Conservation (phyloP, 2,329 filamentous ascomycete species). For the Botrytis sinoallii region DNA sequence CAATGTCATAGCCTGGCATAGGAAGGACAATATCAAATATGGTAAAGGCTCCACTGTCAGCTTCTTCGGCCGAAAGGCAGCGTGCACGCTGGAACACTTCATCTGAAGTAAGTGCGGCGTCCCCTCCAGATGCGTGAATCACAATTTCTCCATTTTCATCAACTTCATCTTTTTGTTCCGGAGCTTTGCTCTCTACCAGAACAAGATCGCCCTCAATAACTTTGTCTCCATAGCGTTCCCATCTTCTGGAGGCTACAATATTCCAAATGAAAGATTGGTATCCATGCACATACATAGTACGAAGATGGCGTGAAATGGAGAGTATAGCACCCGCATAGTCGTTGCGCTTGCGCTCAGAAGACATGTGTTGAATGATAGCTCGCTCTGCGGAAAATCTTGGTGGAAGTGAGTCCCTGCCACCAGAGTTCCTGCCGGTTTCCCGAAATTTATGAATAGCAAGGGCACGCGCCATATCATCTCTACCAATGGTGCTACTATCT, state of each 20-base stretch:
- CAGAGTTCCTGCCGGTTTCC: slow-evolving; percentile 53
- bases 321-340: slow-evolving; percentile 82
- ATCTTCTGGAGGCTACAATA: slow-evolving; percentile 74
- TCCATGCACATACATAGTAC: slow-evolving; percentile 94
- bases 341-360: slow-evolving; percentile 40
- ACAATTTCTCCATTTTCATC: slow-evolving; percentile 42
- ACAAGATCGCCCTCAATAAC: slow-evolving; percentile 80
- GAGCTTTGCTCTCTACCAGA: slow-evolving; percentile 30
- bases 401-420: slow-evolving; percentile 62
- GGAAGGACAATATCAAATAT: slow-evolving; percentile 90
- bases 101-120: slow-evolving; percentile 51
- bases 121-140: slow-evolving; percentile 54
- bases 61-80: slow-evolving; percentile 73
- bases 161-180: slow-evolving; percentile 32
- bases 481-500: slow-evolving; percentile 50
- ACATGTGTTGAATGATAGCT: slow-evolving; percentile 74
- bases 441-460: slow-evolving; percentile 74
- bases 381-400: slow-evolving; percentile 78
- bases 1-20: slow-evolving; percentile 84
- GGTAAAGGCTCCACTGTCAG: slow-evolving; percentile 67
- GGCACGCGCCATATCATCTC: slow-evolving; percentile 77
- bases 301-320: slow-evolving; percentile 74
- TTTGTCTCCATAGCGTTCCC: slow-evolving; percentile 67
- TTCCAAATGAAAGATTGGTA: slow-evolving; percentile 98
- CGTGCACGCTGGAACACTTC: slow-evolving; percentile 68